Base-by-base conservation (phyloP, 2,329 filamentous ascomycete species). In the Diplodia scrobiculata region DNA sequence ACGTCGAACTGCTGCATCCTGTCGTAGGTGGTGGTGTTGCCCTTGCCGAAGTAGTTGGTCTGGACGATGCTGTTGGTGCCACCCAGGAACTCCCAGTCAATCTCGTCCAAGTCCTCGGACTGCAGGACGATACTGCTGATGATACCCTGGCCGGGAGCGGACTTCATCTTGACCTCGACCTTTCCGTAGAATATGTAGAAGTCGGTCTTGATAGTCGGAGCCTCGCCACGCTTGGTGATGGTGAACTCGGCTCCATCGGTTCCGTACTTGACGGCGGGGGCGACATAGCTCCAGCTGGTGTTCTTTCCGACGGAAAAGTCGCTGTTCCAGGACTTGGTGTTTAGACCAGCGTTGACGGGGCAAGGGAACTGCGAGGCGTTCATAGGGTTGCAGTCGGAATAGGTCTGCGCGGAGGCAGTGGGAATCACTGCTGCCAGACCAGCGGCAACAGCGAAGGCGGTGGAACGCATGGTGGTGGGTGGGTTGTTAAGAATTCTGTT, bases 181-280 rank as follows among this genome's bases (percentile, higher is more conserved):
- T 88, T 86, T 64, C 92, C 92, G 70, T 90, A 94, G 82, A 96
- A 92, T 78, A 96, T 90, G 80, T 92, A 95, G 76, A 92, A 94
- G 71, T 87, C 87, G 54, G 90, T 88, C 69, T 88, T 85, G 68
- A 96, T 85, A 0, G 91, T 96, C 0, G 84, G 84, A 1, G 83
- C 81, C 67, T 85, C 78, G 14, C 77, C 79, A 36, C 77, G 76
- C 68, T 80, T 81, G 53, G 73, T 74, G 69, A 85, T 81, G 47
- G 74, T 79, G 73, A 85, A 84, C n/a, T 80, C 76, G 52, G 81
- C 82, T 27, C 83, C 84, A 21, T 79, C 75, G 9, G 74, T 58
- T 36, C 67, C 72, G 67, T 80, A 80, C 60, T 78, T 82, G 60
- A 84, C 80, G 67, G 75, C 75, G n/a, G 75, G 76, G 29, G 75